Conservation (phyloP, 768 basidiomycete genomes). For the Lentinula lateritia region DNA sequence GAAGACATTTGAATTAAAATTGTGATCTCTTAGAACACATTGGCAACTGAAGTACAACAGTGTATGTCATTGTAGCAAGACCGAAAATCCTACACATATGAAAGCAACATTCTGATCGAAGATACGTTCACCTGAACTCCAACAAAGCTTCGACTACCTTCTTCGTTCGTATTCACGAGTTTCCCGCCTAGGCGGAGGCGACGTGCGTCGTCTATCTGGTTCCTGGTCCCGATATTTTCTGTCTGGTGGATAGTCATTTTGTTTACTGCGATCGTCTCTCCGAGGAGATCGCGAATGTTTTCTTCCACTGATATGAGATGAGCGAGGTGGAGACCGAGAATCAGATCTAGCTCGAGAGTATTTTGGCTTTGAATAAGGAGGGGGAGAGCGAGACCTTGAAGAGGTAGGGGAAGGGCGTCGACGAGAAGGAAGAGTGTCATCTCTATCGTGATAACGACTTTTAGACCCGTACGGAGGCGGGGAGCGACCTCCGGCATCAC, state of each 20-base stretch:
- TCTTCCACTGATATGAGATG: not conserved
- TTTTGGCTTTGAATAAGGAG: not conserved
- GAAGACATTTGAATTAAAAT: not conserved
- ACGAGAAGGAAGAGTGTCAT: not conserved
- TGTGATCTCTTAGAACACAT: not conserved
- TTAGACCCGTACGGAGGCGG: not conserved
- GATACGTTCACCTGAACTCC: not conserved
- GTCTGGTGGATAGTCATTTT: not conserved
- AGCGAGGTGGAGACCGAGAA: not conserved
- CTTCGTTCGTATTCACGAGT: not conserved
- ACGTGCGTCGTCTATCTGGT: not conserved
- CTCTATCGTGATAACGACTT: not conserved
- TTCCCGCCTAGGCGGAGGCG: not conserved
- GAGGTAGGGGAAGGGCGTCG: not conserved
- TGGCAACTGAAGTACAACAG: not conserved
- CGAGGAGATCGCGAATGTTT: not conserved
- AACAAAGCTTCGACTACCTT: not conserved
- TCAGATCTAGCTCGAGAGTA: not conserved
- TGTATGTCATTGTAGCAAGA: not conserved
- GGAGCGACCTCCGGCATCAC: slow-evolving; percentile 1
- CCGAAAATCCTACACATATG: not conserved
- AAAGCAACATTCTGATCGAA: not conserved
- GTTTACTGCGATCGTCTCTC: not conserved
- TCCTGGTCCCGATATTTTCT: not conserved
- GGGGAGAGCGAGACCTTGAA: slow-evolving; percentile 5